Percentiles rank a stretch among this genome's conserved stretches.
Conservation (phyloP, 805 yeast genomes). For the Kluyveromyces nonfermentans region DNA sequence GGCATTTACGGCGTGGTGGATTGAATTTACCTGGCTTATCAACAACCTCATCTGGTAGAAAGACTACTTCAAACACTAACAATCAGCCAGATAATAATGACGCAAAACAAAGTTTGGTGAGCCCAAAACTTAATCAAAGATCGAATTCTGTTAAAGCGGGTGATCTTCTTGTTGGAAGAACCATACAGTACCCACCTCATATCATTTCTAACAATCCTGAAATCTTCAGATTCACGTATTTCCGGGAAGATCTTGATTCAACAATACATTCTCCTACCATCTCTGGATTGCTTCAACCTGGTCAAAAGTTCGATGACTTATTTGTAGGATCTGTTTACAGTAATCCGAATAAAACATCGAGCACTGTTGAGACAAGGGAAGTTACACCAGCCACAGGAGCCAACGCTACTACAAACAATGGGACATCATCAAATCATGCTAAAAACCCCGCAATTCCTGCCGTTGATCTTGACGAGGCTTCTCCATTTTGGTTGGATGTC, state of each 20-base stretch:
- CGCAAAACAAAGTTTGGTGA: constrained; percentile 3
- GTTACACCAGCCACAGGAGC: constrained; percentile 3
- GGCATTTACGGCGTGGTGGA: constrained; percentile 38
- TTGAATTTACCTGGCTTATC: constrained; percentile 8
- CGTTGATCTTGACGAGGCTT: constrained; percentile 29
- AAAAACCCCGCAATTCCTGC: constrained; percentile 8
- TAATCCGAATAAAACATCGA: constrained; percentile 7
- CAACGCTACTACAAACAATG: constrained; percentile 1
- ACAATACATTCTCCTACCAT: constrained; percentile 86
- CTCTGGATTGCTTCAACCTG: constrained; percentile 65
- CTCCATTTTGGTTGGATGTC: constrained; percentile 91
- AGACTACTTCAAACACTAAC: constrained; percentile 6
- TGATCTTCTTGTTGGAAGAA: constrained; percentile 24
- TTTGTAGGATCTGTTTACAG: constrained; percentile 41
- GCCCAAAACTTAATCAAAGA: neutral
- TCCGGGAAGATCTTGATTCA: constrained; percentile 80
- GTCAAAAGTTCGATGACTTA: constrained; percentile 50
- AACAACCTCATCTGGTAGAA: neutral
- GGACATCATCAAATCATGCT: neutral
- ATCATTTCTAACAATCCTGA: constrained; percentile 39
- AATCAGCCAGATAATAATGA: constrained; percentile 8
- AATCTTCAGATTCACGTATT: constrained; percentile 78
- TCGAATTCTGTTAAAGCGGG: constrained; percentile 9
- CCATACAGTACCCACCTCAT: constrained; percentile 36
- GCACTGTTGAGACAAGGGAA: constrained; percentile 2